phyloP scores from a whole-genome alignment of 148 eudicot species.

The Bassia scoparia region DNA sequence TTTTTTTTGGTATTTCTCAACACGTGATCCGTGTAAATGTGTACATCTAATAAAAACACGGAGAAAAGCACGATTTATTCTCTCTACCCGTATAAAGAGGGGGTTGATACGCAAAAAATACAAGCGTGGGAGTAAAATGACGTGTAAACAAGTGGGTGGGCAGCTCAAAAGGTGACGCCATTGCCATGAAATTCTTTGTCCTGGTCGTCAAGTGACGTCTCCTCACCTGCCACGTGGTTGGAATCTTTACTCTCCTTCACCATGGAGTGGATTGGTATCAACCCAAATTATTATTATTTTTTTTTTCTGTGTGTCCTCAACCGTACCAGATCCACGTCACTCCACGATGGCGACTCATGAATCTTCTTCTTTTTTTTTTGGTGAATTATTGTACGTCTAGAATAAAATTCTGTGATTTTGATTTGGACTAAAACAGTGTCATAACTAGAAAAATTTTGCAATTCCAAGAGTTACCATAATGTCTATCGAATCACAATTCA shows the following conservation, averaged over 20 bases:
- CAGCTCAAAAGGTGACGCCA: slow-evolving; percentile 9
- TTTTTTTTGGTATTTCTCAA: too few species aligned
- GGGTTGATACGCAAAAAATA: not conserved
- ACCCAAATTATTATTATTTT: not conserved
- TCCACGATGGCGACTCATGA: slow-evolving; percentile 11
- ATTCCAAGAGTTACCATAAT: too few species aligned
- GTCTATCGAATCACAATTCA: too few species aligned
- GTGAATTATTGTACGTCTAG: not conserved
- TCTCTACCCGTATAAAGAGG: not conserved
- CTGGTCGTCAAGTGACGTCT: slow-evolving; percentile 12
- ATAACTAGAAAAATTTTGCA: too few species aligned
- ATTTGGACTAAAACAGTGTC: not conserved
- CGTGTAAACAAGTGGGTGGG: not conserved
- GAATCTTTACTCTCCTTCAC: slow-evolving; percentile 22
- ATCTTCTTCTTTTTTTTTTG: slow-evolving; percentile 11
- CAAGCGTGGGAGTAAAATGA: too few species aligned
- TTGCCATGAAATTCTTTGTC: not conserved
- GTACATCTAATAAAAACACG: too few species aligned
- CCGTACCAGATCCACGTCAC: slow-evolving; percentile 22
- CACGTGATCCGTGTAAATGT: too few species aligned
- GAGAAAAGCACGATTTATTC: too few species aligned
- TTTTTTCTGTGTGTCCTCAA: slow-evolving; percentile 15
- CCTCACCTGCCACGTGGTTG: slow-evolving; percentile 22
- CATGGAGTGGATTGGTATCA: slow-evolving; percentile 15
- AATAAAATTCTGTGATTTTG: not conserved